phyloP scores from a whole-genome alignment of 2,329 filamentous ascomycete genomes.

The Penicillium sp. region DNA sequence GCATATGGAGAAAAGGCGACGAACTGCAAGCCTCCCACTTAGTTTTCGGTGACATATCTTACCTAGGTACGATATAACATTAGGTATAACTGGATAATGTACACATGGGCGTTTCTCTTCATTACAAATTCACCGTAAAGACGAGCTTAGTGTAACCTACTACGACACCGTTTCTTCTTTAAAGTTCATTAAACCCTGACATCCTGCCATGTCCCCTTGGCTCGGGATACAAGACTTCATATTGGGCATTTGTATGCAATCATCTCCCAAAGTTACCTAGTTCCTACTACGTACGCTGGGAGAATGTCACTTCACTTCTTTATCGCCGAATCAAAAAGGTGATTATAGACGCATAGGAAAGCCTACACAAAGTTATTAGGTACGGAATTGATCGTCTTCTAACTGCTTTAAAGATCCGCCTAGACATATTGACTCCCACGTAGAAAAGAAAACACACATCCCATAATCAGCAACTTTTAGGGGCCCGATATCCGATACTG shows the following conservation, averaged over 20 bases:
- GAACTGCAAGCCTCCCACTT: too few relatives aligned
- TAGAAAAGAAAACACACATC: neutral
- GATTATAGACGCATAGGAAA: neutral
- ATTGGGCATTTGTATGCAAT: neutral
- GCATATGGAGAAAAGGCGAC: too few relatives aligned
- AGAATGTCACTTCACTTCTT: too few relatives aligned
- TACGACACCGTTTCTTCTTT: neutral
- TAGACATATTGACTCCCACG: neutral
- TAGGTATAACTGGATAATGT: too few relatives aligned
- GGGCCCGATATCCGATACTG: neutral
- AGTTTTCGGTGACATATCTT: too few relatives aligned
- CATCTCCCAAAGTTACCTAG: too few relatives aligned
- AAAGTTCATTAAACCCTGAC: neutral
- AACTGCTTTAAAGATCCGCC: neutral
- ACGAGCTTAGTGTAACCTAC: neutral
- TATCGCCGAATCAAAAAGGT: too few relatives aligned
- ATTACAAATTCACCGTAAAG: too few relatives aligned
- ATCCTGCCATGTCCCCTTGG: neutral
- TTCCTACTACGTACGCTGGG: too few relatives aligned
- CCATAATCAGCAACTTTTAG: neutral
- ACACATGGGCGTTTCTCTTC: too few relatives aligned
- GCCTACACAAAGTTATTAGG: neutral
- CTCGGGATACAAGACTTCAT: neutral
- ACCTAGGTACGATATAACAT: too few relatives aligned
- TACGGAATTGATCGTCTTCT: neutral